A percentile compares a stretch with the other conserved stretches of the same genome.
Conservation (phyloP, 306 rosid species). For the Vigna unguiculata region DNA sequence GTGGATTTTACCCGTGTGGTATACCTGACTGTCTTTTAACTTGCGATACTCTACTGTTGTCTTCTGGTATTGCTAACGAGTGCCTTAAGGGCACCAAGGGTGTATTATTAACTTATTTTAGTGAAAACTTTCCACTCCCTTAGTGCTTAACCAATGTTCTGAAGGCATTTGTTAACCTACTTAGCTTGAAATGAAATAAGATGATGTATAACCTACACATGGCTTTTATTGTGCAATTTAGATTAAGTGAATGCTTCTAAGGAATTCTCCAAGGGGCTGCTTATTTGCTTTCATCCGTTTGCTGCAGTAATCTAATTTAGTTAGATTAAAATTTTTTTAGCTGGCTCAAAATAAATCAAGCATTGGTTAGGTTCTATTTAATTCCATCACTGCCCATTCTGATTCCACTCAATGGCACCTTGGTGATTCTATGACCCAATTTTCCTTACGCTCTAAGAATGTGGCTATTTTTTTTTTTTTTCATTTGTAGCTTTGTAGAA, state of each 20-base stretch:
- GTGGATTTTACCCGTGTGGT: background rate
- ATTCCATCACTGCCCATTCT: background rate
- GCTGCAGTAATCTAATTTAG: background rate
- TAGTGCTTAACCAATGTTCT: background rate
- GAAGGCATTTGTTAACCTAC: background rate
- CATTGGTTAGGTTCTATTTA: background rate
- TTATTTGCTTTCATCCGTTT: background rate
- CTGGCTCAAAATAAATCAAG: slow-evolving; percentile 14
- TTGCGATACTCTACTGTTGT: background rate
- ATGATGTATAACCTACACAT: background rate
- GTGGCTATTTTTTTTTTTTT: background rate
- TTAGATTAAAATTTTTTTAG: background rate
- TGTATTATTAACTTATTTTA: no score
- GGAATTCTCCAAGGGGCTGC: background rate
- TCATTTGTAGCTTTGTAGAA: background rate
- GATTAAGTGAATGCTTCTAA: background rate
- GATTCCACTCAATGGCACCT: background rate
- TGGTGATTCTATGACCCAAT: background rate
- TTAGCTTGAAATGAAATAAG: slow-evolving; percentile 16
- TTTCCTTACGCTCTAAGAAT: background rate
- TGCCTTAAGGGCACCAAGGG: background rate
- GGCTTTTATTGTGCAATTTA: background rate
- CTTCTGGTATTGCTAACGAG: background rate
- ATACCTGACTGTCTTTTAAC: background rate
- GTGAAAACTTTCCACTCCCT: no score